Conservation (phyloP, 768 basidiomycete species). For the Agrocybe praecox region DNA sequence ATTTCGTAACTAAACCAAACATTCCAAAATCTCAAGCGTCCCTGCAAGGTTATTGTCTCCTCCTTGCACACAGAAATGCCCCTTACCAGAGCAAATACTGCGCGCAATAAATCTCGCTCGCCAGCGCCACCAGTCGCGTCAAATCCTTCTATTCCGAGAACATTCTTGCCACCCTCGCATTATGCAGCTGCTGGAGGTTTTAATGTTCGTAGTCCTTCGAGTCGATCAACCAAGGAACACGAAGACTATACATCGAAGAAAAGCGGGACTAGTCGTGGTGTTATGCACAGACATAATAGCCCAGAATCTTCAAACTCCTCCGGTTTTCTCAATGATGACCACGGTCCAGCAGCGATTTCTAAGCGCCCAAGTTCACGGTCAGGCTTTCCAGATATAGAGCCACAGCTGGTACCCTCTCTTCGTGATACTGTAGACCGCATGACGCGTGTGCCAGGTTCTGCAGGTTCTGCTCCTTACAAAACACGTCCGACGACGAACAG, state of each 20-base stretch:
- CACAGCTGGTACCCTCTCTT: slow-evolving; percentile 68
- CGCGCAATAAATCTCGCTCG: slow-evolving; percentile 42
- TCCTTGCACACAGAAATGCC: slow-evolving; percentile 1
- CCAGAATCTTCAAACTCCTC: not conserved
- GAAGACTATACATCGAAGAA: not conserved
- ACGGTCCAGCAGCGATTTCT: slow-evolving; percentile 6
- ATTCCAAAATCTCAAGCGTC: too few species aligned
- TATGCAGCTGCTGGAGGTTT: slow-evolving; percentile 55
- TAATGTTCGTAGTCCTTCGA: slow-evolving; percentile 11
- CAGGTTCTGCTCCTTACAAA: slow-evolving; percentile 13
- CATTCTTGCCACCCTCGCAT: slow-evolving; percentile 56
- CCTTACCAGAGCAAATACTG: slow-evolving; percentile 16
- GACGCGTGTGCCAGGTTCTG: slow-evolving; percentile 54
- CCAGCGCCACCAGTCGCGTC: slow-evolving; percentile 34
- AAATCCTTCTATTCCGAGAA: slow-evolving; percentile 31
- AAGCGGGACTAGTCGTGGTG: not conserved
- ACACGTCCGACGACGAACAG: not conserved
- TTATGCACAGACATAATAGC: not conserved
- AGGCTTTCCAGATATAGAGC: slow-evolving; percentile 62
- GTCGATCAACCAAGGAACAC: not conserved
- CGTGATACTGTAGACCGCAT: slow-evolving; percentile 75
- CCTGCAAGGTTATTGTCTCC: too few species aligned
- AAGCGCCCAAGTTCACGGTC: slow-evolving; percentile 37
- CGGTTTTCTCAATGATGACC: slow-evolving; percentile 10
- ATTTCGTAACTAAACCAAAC: too few species aligned